A percentile compares a stretch with the other conserved stretches of the same genome.
phyloP scores from a whole-genome alignment of 2,329 filamentous ascomycete species.

The Colletotrichum scovillei region DNA sequence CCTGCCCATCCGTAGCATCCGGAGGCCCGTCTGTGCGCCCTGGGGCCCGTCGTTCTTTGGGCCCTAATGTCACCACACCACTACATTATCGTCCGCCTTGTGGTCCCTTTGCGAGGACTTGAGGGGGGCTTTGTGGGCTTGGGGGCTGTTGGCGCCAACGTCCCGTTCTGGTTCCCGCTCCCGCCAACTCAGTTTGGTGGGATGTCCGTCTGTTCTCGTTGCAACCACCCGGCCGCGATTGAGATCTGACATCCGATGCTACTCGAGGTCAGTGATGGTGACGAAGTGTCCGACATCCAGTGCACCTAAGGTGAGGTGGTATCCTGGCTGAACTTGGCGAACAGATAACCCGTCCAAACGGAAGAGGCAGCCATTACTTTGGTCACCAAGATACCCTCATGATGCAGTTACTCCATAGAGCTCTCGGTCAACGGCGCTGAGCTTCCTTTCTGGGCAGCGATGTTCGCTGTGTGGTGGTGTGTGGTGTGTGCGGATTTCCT shows the following conservation, averaged over 20 bases:
- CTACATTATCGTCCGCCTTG: not conserved
- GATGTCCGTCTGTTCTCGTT: not conserved
- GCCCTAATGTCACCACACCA: not conserved
- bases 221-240: not conserved
- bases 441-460: not conserved
- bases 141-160: constrained; percentile 3
- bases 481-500: not conserved
- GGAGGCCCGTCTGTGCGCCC: constrained; percentile 16
- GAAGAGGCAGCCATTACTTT: not conserved
- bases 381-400: not conserved
- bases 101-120: not conserved
- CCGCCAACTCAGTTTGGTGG: not conserved
- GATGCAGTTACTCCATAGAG: not conserved
- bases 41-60: not conserved
- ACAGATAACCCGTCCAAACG: not conserved
- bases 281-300: not conserved
- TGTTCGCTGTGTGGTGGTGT: not conserved
- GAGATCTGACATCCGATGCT: constrained; percentile 6
- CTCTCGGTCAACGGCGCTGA: not conserved
- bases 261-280: not conserved
- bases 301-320: not conserved
- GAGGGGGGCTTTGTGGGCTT: not conserved
- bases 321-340: not conserved
- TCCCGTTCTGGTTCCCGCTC: constrained; percentile 3
- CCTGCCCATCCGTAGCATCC: constrained; percentile 9